Percentiles rank a stretch among this genome's conserved stretches.
Conservation (phyloP, 2,329 filamentous ascomycete species). For the Meredithiella fracta region DNA sequence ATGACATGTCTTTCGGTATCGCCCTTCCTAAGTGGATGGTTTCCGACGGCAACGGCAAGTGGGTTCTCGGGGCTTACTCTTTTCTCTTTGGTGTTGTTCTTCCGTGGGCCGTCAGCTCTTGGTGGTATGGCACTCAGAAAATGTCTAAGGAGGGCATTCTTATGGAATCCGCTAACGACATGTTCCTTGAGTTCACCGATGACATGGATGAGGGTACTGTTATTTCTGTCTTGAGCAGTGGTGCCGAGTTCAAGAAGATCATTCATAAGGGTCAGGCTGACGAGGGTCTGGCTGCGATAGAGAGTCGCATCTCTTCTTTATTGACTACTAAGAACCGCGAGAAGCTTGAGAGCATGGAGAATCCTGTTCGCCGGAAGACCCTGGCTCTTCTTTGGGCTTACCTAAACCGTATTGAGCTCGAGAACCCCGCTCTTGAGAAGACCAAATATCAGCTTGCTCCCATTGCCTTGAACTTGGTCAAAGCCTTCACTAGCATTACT, state of each 20-base stretch:
- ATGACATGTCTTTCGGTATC: constrained; percentile 95
- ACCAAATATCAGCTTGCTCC: constrained; percentile 84
- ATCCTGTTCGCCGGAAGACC: constrained; percentile 65
- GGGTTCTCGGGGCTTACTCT: constrained; percentile 80
- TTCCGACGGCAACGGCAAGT: constrained; percentile 87
- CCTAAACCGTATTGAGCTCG: constrained; percentile 71
- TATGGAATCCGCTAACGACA: constrained; percentile 81
- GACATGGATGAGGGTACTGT: constrained; percentile 66
- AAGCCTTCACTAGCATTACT: constrained; percentile 72
- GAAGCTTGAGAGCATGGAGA: constrained; percentile 65
- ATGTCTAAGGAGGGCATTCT: constrained; percentile 87
- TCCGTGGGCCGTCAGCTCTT: constrained; percentile 84
- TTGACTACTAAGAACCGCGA: constrained; percentile 54
- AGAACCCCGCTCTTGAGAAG: constrained; percentile 58
- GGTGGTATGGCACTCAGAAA: constrained; percentile 96
- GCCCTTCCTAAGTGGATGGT: constrained; percentile 86
- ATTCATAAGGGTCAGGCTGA: constrained; percentile 68
- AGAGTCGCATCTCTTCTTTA: constrained; percentile 58
- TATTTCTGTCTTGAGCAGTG: constrained; percentile 64
- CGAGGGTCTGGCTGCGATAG: constrained; percentile 63
- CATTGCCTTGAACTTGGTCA: constrained; percentile 68
- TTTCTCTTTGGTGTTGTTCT: constrained; percentile 74
- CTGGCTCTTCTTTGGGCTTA: constrained; percentile 90
- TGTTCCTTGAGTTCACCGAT: constrained; percentile 87
- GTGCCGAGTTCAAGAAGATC: constrained; percentile 66